Evolutionary conservation across 2,329 filamentous ascomycete species (phyloP), one percentile per base, ranked within the genome.

Genomic region (Hypoxylon sp.): DNA sequence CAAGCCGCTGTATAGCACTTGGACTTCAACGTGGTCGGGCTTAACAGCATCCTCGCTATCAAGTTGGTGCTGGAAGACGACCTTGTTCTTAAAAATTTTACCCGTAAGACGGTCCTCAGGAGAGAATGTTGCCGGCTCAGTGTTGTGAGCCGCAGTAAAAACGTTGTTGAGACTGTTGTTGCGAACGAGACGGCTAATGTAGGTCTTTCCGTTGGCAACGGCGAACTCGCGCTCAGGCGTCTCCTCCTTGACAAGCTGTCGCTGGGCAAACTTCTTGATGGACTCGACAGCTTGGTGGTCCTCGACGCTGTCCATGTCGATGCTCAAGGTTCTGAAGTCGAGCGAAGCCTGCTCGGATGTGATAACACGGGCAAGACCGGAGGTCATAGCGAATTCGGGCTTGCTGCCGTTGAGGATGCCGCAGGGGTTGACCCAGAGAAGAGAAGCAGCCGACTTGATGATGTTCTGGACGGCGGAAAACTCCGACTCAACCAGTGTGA

Each of bases 351-450:
- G 68, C 46, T 76, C 73, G 4, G 73, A 68, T 8, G 57, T 59
- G 7, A 75, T 39, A 13, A 65, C 44, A 1, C 73, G 64, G 2
- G 68, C 68, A 7, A 75, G 70, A 28, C 73, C 73, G 5, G 68
- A 67, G 1, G 61, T 62, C 67, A 75, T 69, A 17, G 73, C 72
- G 26, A 63, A 65, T 37, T 74, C 71, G 15, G 73, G 73, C 11
- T 41, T 57, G 49, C 69, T 68, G 41, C 70, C 70, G 10, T 67
- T 56, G 17, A 73, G 50, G 4, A 75, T 58, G 28, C 59, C 67
- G 17, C 68, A 71, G 6, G 54, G 58, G 4, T 71, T 76, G 8
- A 74, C 64, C 76, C 76, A 78, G 15, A 76, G 63, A 17, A 76
- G 57, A 6, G 68, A 61, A 3, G 68, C 68, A 10, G 69, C 62